Evolutionary conservation across 2,329 filamentous ascomycete genomes (phyloP).

Genomic region (Aureobasidium sp.): DNA sequence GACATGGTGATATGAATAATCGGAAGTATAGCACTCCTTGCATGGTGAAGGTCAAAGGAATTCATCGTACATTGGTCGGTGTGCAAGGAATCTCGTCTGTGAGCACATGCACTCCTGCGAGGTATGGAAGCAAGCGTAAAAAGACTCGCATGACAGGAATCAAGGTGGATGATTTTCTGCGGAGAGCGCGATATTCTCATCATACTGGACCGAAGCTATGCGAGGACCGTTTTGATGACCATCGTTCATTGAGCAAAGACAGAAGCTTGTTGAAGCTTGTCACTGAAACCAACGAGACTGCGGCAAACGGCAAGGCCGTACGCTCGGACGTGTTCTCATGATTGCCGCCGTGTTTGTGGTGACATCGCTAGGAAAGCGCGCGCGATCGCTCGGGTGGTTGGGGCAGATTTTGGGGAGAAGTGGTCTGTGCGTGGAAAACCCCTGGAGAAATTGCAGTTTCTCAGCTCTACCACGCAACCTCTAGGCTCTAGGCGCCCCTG

Average conservation of each 20-base stretch:
- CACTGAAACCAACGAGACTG: not conserved
- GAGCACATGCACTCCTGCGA: not conserved
- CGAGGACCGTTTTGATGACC: not conserved
- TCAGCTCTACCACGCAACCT: not conserved
- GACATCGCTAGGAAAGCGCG: not conserved
- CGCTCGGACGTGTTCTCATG: not conserved
- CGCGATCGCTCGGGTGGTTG: not conserved
- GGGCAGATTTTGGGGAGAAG: not conserved
- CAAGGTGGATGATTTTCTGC: not conserved
- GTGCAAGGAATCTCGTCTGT: conserved; percentile 4
- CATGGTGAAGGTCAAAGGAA: not conserved
- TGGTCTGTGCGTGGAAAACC: not conserved
- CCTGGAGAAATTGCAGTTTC: not conserved
- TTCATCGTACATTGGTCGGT: conserved; percentile 6
- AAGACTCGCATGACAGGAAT: not conserved
- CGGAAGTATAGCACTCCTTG: not conserved
- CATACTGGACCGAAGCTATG: not conserved
- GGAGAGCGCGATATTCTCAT: not conserved
- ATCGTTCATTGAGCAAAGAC: not conserved
- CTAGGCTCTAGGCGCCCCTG: not conserved
- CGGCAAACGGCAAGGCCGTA: not conserved
- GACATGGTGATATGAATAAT: conserved; percentile 1
- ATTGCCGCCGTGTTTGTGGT: not conserved
- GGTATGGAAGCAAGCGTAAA: not conserved
- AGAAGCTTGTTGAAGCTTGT: not conserved